Evolutionary conservation across 2,329 filamentous ascomycete genomes (phyloP), one percentile per base, ranked within the genome.

Genomic region (Lecanicillium sp.): DNA sequence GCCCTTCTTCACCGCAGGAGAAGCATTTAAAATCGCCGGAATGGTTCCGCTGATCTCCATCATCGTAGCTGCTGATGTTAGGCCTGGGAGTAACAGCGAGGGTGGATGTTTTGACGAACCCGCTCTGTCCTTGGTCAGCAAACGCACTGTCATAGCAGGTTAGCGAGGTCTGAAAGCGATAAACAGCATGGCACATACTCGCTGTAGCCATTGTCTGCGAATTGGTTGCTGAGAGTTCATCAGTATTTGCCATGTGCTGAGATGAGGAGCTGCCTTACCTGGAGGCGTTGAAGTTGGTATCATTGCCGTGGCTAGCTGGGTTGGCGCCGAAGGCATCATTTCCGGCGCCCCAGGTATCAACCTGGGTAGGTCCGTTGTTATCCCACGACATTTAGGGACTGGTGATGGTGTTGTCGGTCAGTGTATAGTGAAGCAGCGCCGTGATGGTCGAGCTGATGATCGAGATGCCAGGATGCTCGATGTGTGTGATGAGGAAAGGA

Each of bases 1-100:
- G 68, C 66, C 66, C 64, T 38, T 56, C 35, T 44, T 69, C 59
- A n/a, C 63, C 63, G 35, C 67, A 69, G 21, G 60, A 60, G 48
- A 67, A 67, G 51, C 65, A 68, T 39, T 65, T 64, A 30, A 59
- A 56, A 27, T 60, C 55, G 20, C 49, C n/a, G n/a, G 54, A 37
- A 44, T 14, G n/a, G 49, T 46, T 19, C 35, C 50, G n/a, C n/a
- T n/a, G n/a, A 48, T 55, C 44, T 27, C 41, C 36, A 52, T 49
- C 20, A 44, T 52, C 15, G 30, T 50, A 35, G 42, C 51, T 30
- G 42, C 38, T 15, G 24, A 37, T 39, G 21, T 51, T 35, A 21
- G 27, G 12, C 7, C 23, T 27, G 21, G 5, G 5, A 20, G 17
- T 30, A 15, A 15, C 14, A 29, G 27, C 8, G 8, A 29, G 14